Conservation (phyloP, 2,329 filamentous ascomycete genomes). For the Mycocentrospora acerina region DNA sequence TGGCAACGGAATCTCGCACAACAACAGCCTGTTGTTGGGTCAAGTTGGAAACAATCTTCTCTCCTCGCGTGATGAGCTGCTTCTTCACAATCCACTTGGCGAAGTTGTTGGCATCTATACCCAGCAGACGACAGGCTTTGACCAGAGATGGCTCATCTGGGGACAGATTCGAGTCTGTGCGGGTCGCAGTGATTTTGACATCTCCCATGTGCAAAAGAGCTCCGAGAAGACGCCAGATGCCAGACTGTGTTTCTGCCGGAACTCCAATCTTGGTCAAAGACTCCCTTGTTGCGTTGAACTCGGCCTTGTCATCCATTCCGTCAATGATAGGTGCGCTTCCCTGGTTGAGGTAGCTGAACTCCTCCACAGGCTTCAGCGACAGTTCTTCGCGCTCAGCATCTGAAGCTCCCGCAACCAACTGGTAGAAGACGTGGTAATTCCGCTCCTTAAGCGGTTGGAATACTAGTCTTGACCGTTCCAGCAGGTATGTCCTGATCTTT, state of each 20-base stretch:
- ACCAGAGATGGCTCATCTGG: conserved; percentile 79
- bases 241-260: conserved; percentile 67
- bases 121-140: conserved; percentile 79
- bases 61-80: conserved; percentile 90
- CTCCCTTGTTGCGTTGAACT: conserved; percentile 84
- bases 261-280: conserved; percentile 90
- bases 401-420: conserved; percentile 88
- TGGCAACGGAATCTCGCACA: conserved; percentile 94
- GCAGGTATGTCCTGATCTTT: conserved; percentile 91
- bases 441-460: conserved; percentile 97
- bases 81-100: conserved; percentile 99
- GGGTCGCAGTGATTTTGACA: conserved; percentile 88
- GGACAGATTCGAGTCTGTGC: conserved; percentile 82
- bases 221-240: conserved; percentile 88
- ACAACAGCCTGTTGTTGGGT: conserved; percentile 92
- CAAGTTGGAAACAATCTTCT: conserved; percentile 96
- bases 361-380: conserved; percentile 76
- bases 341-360: conserved; percentile 96
- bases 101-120: conserved; percentile 83
- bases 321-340: conserved; percentile 89
- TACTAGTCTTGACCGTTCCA: conserved; percentile 92
- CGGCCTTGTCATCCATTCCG: conserved; percentile 91
- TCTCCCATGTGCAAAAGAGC: conserved; percentile 94
- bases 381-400: conserved; percentile 80
- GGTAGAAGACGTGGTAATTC: conserved; percentile 99